Base-by-base conservation (phyloP, 2,329 filamentous ascomycete genomes). In the Colletotrichum somersetense region DNA sequence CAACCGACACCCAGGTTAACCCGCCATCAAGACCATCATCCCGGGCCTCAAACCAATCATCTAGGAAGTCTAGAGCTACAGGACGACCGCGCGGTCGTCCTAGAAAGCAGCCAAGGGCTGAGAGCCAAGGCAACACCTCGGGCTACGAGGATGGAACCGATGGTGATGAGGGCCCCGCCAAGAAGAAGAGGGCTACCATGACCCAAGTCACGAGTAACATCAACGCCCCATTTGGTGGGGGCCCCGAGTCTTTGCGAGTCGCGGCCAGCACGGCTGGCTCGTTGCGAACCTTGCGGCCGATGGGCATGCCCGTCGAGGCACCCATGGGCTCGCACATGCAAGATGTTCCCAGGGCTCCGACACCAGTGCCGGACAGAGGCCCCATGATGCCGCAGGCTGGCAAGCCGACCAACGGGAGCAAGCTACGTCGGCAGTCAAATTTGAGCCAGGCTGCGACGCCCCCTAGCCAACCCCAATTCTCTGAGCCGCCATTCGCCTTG, bases 231-330 rank as follows among this genome's bases (percentile, higher is more conserved):
- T 93, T 98, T 77, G 93, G 92, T 63, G 87, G 89, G 50, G 91
- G 91, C 40, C 89, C 91, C 12, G 94, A 96, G 61, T 97, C 94
- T 4, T 85, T 98, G 35, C 89, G 95, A 61, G 94, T 97, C n/a
- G 92, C 93, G 72, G 96, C 96, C 58, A 97, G 94, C 79, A 97
- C 93, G 20, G 92, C 95, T 56, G 94, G 94, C 53, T 97, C 95
- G 6, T 87, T 98, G 71, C 92, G 96, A 55, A 92, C 91, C 59
- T 93, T 97, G 80, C 89, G 95, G 56, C 96, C 96, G 5, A 87
- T 93, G 68, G 86, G 88, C 42, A 83, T 87, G 33, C 85, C 83
- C 3, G 82, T 81, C 35, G 85, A 86, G 23, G 79, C 80, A 5
- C 78, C 84, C 5, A 73, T 78, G 40, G 83, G 81, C 44, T 86